Base-by-base conservation (phyloP, 2,329 filamentous ascomycete species). In the Cercospora sp. region DNA sequence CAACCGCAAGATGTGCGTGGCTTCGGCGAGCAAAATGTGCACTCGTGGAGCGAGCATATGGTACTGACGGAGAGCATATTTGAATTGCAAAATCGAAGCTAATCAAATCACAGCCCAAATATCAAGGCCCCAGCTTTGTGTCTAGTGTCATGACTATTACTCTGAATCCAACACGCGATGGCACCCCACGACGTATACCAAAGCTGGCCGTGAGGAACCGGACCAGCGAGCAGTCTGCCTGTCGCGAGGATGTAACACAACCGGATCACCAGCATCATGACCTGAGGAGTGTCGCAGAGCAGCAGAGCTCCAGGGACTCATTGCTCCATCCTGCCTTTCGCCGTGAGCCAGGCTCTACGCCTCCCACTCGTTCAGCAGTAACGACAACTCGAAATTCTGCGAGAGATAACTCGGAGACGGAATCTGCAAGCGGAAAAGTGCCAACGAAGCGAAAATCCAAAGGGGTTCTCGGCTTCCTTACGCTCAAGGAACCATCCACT, bases 401-500 rank as follows among this genome's bases (percentile, higher is more conserved):
- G 61, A 40, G 32, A 51, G 43, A 61, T 57, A n/a, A 32, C 37
- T 34, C 58, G 60, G n/a, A 55, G 30, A 40, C 49, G 18, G 40
- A 60, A 28, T 24, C 4, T 18, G 13, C 43, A 63, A 21, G 16
- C 5, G 30, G 18, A 55, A 62, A 66, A 71, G 26, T 45, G 37
- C 49, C 40, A 4, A 43, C 45, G 40, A 79, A 78, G 74, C 79
- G 75, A 70, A 79, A 80, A 73, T 71, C 73, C 37, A 77, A 75
- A 49, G 75, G 80, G 1, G 75, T 85, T 24, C 76, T 83, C n/a
- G 78, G 80, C 45, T 82, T 85, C 61, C 75, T 85, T 10, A 80
- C 81, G 1, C 69, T 85, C 45, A 84, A 83, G 69, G 84, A 85
- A 72, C 84, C 84, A 0, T 85, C 84, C 0, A 80, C 81, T 53